These are phyloP conservation scores for Amanita rimosa DNA, from an alignment of 768 basidiomycete species.

Conservation along the genomic window DNA sequence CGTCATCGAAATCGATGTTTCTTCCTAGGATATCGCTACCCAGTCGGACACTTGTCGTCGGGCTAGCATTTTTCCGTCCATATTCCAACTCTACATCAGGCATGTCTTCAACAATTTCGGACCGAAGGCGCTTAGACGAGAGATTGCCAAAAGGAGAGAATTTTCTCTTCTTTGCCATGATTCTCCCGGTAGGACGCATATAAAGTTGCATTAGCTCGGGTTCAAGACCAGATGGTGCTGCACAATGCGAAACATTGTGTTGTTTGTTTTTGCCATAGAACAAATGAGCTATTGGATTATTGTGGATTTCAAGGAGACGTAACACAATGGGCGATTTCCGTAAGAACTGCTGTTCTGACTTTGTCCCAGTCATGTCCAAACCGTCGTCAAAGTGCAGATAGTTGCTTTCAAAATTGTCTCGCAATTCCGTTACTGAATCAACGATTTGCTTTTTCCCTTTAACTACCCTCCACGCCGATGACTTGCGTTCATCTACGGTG, in stretches of 20 bases:
- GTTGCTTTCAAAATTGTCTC: constrained; percentile 45
- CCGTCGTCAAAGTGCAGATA: constrained; percentile 14
- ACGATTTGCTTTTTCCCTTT: constrained; percentile 84
- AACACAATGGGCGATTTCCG: constrained; percentile 78
- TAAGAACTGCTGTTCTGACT: constrained; percentile 75
- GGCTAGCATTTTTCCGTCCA: constrained; percentile 19
- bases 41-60: neutral
- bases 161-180: constrained; percentile 44
- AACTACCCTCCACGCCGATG: constrained; percentile 33
- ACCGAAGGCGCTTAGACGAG: constrained; percentile 49
- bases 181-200: constrained; percentile 45
- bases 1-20: constrained; percentile 9
- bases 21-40: neutral
- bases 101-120: constrained; percentile 40
- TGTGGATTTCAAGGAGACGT: constrained; percentile 76
- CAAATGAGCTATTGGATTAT: constrained; percentile 79
- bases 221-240: constrained; percentile 75
- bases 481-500: constrained; percentile 17
- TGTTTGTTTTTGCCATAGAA: constrained; percentile 66
- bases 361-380: constrained; percentile 53
- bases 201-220: constrained; percentile 81
- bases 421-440: constrained; percentile 81
- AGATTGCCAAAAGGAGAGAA: constrained; percentile 45
- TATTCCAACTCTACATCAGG: constrained; percentile 56
- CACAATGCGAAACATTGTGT: constrained; percentile 48